phyloP scores from a whole-genome alignment of 2,329 filamentous ascomycete species.

The Botryotinia calthae region DNA sequence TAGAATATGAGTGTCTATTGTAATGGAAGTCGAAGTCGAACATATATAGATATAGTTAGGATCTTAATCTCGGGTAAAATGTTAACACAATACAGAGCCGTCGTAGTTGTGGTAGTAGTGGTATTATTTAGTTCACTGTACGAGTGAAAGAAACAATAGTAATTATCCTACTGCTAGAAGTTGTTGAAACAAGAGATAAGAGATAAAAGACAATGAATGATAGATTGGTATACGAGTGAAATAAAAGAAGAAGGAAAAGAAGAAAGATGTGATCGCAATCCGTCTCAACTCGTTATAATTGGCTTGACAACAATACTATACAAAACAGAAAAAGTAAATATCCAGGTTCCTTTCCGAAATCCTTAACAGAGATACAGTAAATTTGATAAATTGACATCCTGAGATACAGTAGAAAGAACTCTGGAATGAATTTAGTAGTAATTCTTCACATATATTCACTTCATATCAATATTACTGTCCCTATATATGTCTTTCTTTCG shows the following conservation, averaged over 20 bases:
- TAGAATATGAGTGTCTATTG: background rate
- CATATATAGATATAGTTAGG: background rate
- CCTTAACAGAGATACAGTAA: background rate
- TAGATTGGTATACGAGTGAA: background rate
- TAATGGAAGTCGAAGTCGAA: background rate
- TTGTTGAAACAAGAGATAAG: background rate
- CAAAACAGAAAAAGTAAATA: background rate
- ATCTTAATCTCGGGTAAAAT: background rate
- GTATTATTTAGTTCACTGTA: background rate
- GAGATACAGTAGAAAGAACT: background rate
- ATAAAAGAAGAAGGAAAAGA: background rate
- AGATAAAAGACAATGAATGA: background rate
- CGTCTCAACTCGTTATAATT: background rate
- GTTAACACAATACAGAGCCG: background rate
- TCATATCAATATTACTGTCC: background rate
- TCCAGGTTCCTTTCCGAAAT: background rate
- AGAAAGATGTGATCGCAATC: background rate
- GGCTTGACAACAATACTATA: background rate
- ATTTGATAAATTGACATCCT: rapidly evolving
- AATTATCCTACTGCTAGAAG: background rate
- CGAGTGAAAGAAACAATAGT: background rate
- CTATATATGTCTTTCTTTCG: background rate
- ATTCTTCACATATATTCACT: background rate
- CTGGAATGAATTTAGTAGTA: background rate
- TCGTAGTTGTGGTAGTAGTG: background rate